Evolutionary conservation across 2,329 filamentous ascomycete species (phyloP).

Genomic region (Phaeosphaeriaceae sp.): DNA sequence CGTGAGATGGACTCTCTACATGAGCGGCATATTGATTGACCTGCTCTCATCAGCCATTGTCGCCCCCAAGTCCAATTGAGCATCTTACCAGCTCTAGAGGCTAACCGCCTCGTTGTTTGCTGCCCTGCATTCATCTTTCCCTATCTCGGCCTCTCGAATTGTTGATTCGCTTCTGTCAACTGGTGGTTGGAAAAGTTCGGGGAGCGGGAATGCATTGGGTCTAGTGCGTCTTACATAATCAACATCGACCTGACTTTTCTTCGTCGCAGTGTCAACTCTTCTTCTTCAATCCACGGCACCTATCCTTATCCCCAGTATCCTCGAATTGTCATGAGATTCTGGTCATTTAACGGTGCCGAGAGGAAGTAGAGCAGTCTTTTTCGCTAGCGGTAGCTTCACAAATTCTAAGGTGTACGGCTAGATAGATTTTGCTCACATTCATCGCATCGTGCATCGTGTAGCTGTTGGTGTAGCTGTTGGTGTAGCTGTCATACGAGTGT

Average conservation of each 20-base stretch:
- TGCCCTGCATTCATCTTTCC: constrained; percentile 53
- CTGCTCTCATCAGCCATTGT: constrained; percentile 41
- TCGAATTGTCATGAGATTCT: constrained; percentile 66
- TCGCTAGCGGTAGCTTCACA: constrained; percentile 95
- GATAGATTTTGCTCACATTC: constrained; percentile 92
- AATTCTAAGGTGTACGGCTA: constrained; percentile 84
- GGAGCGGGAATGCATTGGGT: constrained; percentile 37
- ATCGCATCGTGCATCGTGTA: constrained; percentile 1
- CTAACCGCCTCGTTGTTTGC: constrained; percentile 53
- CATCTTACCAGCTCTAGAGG: constrained; percentile 47
- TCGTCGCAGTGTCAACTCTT: constrained; percentile 17
- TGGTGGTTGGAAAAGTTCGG: constrained; percentile 35
- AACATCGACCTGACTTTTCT: constrained; percentile 22
- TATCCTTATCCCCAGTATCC: constrained; percentile 93
- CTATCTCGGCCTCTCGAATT: constrained; percentile 14
- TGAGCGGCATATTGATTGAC: constrained; percentile 53
- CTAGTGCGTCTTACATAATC: constrained; percentile 31
- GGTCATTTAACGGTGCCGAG: constrained; percentile 94
- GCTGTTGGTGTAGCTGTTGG: no score
- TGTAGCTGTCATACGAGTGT: no score
- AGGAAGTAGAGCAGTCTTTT: constrained; percentile 80
- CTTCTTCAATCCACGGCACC: constrained; percentile 62
- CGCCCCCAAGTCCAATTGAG: constrained; percentile 8
- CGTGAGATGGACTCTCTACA: constrained; percentile 52
- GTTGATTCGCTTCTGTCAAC: constrained; percentile 14